Conservation (phyloP, 148 eudicot species). For the Vaccinium corymbosum region DNA sequence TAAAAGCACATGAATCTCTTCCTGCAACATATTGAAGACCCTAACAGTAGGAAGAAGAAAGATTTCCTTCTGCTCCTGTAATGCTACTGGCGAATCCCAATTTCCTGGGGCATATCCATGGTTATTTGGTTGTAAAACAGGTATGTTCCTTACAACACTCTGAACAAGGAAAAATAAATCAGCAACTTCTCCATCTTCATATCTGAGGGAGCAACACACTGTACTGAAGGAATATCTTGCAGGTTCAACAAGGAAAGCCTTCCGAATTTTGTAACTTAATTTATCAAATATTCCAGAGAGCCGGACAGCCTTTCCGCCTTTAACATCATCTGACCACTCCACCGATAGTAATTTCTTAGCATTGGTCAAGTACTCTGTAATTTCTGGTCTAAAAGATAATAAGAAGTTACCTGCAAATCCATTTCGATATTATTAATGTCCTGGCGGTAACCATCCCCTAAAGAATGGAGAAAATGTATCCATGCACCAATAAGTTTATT, state of each 20-base stretch:
- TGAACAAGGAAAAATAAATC: slow-evolving; percentile 78
- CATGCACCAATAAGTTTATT: background rate
- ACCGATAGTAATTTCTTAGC: slow-evolving; percentile 37
- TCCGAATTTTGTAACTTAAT: slow-evolving; percentile 73
- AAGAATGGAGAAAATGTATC: background rate
- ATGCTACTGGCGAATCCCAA: slow-evolving; percentile 52
- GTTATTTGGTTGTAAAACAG: slow-evolving; percentile 58
- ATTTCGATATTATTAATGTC: slow-evolving; percentile 18
- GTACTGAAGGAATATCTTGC: slow-evolving; percentile 60
- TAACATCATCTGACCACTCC: slow-evolving; percentile 79
- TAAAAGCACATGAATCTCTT: slow-evolving; percentile 68
- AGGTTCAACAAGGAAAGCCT: slow-evolving; percentile 61
- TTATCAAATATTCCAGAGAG: slow-evolving; percentile 86
- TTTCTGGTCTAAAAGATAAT: slow-evolving; percentile 78
- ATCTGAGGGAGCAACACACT: slow-evolving; percentile 55
- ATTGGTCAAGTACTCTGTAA: slow-evolving; percentile 28
- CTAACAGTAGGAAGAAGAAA: slow-evolving; percentile 84
- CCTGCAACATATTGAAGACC: slow-evolving; percentile 69
- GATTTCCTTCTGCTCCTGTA: slow-evolving; percentile 86
- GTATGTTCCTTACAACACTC: slow-evolving; percentile 62
- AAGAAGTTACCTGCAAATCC: slow-evolving; percentile 75
- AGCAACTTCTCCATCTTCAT: slow-evolving; percentile 44
- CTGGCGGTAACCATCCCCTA: background rate
- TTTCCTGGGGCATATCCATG: slow-evolving; percentile 33
- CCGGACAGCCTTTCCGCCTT: slow-evolving; percentile 82